phyloP scores from a whole-genome alignment of 495 filamentous ascomycete genomes.

The Penicillium cinerascens region DNA sequence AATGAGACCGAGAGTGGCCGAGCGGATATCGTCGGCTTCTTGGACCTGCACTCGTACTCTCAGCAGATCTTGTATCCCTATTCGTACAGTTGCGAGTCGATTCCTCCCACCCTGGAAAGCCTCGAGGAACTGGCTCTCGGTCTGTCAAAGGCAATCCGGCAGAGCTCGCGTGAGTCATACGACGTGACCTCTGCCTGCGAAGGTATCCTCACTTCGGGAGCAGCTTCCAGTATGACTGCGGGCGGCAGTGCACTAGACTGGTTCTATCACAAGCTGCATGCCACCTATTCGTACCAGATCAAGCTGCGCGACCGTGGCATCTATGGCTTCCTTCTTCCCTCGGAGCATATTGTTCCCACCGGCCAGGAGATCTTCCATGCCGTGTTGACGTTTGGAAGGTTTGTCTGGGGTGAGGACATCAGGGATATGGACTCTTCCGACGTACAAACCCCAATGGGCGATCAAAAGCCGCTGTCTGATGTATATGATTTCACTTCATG shows the following conservation, averaged over 20 bases:
- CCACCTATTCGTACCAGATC: conserved; percentile 88
- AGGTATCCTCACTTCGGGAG: conserved; percentile 53
- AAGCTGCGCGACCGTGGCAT: conserved; percentile 92
- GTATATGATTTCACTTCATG: background rate
- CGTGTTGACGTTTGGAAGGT: conserved; percentile 75
- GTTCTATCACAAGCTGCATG: conserved; percentile 85
- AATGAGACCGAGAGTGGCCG: conserved; percentile 74
- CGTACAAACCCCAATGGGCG: conserved; percentile 12
- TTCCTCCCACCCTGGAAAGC: conserved; percentile 84
- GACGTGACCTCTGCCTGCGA: conserved; percentile 84
- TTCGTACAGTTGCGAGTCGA: conserved; percentile 71
- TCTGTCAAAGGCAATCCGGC: conserved; percentile 83
- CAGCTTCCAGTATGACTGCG: conserved; percentile 45
- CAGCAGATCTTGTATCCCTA: conserved; percentile 95
- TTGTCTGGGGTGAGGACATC: conserved; percentile 50
- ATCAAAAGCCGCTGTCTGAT: conserved; percentile 18
- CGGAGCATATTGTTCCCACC: conserved; percentile 82
- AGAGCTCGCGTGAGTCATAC: conserved; percentile 71
- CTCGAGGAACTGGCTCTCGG: conserved; percentile 86
- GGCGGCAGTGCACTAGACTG: conserved; percentile 92
- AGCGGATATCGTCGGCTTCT: conserved; percentile 70
- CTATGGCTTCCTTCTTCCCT: conserved; percentile 89
- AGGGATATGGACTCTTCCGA: background rate
- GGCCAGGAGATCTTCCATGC: conserved; percentile 83
- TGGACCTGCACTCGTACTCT: conserved; percentile 94